Conservation (phyloP, 345 rosid genomes). For the Leavenworthia alabamica region DNA sequence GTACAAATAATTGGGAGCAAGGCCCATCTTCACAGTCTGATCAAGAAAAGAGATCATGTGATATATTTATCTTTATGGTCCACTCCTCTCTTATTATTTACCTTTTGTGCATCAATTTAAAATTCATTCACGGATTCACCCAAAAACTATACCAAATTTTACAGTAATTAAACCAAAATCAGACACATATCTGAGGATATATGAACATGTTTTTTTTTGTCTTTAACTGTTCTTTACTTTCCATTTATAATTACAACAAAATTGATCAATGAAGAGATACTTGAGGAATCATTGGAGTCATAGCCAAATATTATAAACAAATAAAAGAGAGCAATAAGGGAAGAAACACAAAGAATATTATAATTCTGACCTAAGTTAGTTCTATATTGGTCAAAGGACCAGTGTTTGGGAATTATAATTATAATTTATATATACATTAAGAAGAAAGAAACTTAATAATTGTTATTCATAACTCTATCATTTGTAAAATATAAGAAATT, state of each 20-base stretch:
- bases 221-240: constrained; percentile 24
- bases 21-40: constrained; percentile 25
- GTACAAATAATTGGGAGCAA: constrained; percentile 18
- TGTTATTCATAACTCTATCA: too few species aligned
- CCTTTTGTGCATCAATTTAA: constrained; percentile 2
- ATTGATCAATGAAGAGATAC: neutral
- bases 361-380: constrained; percentile 4
- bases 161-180: neutral
- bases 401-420: neutral
- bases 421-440: too few species aligned
- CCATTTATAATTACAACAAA: neutral
- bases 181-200: neutral
- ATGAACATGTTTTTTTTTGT: neutral
- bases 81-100: constrained; percentile 14
- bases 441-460: too few species aligned
- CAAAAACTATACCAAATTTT: neutral
- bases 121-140: neutral
- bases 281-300: neutral
- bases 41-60: constrained; percentile 26
- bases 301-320: neutral
- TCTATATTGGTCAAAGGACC: neutral
- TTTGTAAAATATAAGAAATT: too few species aligned
- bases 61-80: constrained; percentile 19
- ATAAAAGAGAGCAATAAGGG: neutral
- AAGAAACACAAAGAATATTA: neutral